Evolutionary conservation across 2,329 filamentous ascomycete species (phyloP).

Genomic region (Metarhizium robertsii): DNA sequence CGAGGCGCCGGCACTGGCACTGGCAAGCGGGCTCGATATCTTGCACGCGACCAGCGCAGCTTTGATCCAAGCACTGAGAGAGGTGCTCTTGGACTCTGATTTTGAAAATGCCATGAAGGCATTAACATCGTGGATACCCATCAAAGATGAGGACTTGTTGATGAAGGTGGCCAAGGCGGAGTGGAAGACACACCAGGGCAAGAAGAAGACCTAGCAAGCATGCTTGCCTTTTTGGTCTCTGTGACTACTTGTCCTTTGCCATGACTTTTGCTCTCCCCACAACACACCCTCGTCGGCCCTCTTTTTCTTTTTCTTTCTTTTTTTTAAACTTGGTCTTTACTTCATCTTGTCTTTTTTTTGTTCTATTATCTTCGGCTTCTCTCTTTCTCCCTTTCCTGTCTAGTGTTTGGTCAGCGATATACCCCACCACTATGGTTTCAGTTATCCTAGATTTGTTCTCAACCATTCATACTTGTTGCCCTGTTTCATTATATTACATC

Average conservation of each 20-base stretch:
- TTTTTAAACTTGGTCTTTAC: constrained; percentile 5
- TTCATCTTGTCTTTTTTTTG: not conserved
- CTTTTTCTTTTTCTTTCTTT: constrained; percentile 12
- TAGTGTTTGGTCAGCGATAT: not conserved
- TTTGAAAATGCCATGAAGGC: constrained; percentile 99
- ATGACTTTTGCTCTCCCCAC: constrained; percentile 7
- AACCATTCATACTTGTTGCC: not conserved
- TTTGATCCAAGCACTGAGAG: constrained; percentile 79
- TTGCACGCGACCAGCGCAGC: constrained; percentile 85
- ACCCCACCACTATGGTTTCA: not conserved
- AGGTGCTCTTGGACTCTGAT: constrained; percentile 83
- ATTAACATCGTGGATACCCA: constrained; percentile 84
- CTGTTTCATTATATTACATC: not conserved
- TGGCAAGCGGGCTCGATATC: constrained; percentile 59
- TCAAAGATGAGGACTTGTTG: constrained; percentile 86
- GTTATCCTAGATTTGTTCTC: not conserved
- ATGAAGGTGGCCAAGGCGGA: constrained; percentile 86
- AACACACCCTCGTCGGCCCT: constrained; percentile 11
- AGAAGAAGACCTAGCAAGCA: constrained; percentile 29
- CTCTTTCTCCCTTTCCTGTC: not conserved
- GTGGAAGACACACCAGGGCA: constrained; percentile 58
- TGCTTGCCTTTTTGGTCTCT: constrained; percentile 15
- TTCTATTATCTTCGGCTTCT: not conserved
- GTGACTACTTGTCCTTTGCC: constrained; percentile 7
- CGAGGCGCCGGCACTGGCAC: constrained; percentile 6